Evolutionary conservation across 371 early-diverging fungal genomes (phyloP).

Genomic region (Chytridium lagenaria): DNA sequence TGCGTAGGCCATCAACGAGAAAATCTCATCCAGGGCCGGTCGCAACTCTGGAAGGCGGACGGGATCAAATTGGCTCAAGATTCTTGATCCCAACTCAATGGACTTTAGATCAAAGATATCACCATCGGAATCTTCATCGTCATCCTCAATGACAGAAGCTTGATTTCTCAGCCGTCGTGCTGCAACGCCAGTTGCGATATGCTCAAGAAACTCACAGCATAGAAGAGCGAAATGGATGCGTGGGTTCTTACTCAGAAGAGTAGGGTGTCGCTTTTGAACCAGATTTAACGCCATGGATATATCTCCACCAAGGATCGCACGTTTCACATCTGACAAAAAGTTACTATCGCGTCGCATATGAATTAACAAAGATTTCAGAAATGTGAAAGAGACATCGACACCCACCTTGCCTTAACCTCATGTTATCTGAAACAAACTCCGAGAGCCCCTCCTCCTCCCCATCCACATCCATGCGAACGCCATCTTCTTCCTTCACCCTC

Average conservation of each 20-base stretch:
- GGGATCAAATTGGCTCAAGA: conserved; percentile 73
- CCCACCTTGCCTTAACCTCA: conserved; percentile 22
- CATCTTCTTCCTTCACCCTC: background rate
- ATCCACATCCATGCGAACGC: conserved; percentile 14
- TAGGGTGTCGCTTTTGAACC: conserved; percentile 66
- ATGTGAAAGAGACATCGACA: background rate
- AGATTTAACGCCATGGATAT: conserved; percentile 73
- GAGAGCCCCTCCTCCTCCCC: background rate
- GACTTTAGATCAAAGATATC: conserved; percentile 40
- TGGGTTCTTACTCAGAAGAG: conserved; percentile 61
- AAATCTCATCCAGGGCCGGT: conserved; percentile 56
- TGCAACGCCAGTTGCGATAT: conserved; percentile 51
- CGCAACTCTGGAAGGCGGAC: conserved; percentile 26
- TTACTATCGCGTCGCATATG: background rate
- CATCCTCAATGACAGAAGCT: conserved; percentile 35
- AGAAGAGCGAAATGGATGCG: conserved; percentile 73
- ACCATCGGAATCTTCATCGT: conserved; percentile 39
- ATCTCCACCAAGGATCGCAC: conserved; percentile 68
- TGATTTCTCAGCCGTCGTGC: conserved; percentile 14
- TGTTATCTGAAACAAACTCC: background rate
- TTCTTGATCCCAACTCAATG: conserved; percentile 72
- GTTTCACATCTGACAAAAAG: conserved; percentile 62
- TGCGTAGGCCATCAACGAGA: conserved; percentile 79
- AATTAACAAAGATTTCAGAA: background rate
- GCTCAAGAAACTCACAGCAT: conserved; percentile 85